Conservation (phyloP, 2,329 filamentous ascomycete genomes). For the Pseudogymnoascus sp. region DNA sequence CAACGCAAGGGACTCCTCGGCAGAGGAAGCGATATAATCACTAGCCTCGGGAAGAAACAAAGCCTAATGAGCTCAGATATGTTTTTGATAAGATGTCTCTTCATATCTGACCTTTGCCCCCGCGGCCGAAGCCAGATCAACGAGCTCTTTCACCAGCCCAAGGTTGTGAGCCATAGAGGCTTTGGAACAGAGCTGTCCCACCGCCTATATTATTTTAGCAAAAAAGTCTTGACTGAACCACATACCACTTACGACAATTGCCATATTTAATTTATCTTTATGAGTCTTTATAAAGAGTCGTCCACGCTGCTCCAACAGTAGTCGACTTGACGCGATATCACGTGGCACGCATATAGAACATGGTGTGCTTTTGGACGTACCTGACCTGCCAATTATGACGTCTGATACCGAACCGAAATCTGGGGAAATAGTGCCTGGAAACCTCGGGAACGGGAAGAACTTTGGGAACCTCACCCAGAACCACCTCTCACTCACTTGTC, state of each 20-base stretch:
- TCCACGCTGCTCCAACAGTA: not conserved
- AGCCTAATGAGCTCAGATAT: conserved; percentile 38
- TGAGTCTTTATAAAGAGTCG: too few species aligned
- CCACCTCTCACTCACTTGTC: not conserved
- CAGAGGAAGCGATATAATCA: conserved; percentile 72
- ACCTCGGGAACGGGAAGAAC: conserved; percentile 2
- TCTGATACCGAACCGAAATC: not conserved
- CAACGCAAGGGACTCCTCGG: conserved; percentile 60
- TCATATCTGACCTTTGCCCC: conserved; percentile 60
- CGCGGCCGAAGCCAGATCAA: conserved; percentile 62
- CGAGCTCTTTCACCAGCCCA: conserved; percentile 62
- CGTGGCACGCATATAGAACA: not conserved
- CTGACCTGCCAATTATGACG: conserved; percentile 2
- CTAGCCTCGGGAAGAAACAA: conserved; percentile 84
- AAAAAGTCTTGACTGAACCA: not conserved
- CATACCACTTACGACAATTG: not conserved
- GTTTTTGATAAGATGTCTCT: not conserved
- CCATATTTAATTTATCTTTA: not conserved
- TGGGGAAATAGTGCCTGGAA: conserved; percentile 7
- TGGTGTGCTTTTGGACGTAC: not conserved
- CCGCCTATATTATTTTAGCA: conserved; percentile 46
- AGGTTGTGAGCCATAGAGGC: conserved; percentile 71
- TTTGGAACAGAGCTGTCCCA: conserved; percentile 86
- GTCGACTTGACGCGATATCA: not conserved
- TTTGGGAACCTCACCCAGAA: not conserved